phyloP scores from a whole-genome alignment of 2,329 filamentous ascomycete genomes.

The Aureobasidium mangrovei region DNA sequence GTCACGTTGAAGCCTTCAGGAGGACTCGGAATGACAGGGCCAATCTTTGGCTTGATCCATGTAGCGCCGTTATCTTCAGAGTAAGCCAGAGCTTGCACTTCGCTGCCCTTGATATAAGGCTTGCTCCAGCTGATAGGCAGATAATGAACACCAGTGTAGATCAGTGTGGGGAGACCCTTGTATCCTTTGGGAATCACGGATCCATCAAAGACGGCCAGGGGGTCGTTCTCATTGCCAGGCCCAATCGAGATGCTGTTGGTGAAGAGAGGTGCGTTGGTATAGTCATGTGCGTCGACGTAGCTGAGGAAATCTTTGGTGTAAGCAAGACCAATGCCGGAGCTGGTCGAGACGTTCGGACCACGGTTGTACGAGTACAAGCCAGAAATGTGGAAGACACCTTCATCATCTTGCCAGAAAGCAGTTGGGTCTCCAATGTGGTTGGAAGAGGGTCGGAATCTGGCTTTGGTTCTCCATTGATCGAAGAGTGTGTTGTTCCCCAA shows the following conservation, averaged over 20 bases:
- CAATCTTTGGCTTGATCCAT: conserved; percentile 32
- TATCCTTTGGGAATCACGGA: conserved; percentile 37
- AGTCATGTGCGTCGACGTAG: conserved; percentile 34
- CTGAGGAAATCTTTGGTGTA: conserved; percentile 37
- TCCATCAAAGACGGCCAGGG: conserved; percentile 39
- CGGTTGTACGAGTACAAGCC: neutral
- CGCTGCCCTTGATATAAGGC: conserved; percentile 37
- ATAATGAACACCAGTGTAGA: conserved; percentile 39
- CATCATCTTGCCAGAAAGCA: conserved; percentile 7
- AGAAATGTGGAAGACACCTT: neutral
- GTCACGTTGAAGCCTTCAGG: conserved; percentile 36
- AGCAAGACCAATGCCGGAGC: conserved; percentile 21
- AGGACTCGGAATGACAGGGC: conserved; percentile 32
- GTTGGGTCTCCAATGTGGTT: conserved; percentile 6
- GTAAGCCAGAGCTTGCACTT: conserved; percentile 39
- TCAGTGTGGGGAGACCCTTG: conserved; percentile 35
- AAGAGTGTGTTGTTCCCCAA: conserved; percentile 3
- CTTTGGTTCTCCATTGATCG: conserved; percentile 9
- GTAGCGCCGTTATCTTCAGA: conserved; percentile 33
- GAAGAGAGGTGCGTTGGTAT: conserved; percentile 21
- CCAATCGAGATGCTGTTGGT: conserved; percentile 21
- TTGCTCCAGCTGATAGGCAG: conserved; percentile 41
- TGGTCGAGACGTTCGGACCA: neutral
- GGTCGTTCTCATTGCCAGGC: conserved; percentile 36
- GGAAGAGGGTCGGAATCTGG: conserved; percentile 5